phyloP scores from a whole-genome alignment of 148 eudicot species.

The Amaranthus palmeri region DNA sequence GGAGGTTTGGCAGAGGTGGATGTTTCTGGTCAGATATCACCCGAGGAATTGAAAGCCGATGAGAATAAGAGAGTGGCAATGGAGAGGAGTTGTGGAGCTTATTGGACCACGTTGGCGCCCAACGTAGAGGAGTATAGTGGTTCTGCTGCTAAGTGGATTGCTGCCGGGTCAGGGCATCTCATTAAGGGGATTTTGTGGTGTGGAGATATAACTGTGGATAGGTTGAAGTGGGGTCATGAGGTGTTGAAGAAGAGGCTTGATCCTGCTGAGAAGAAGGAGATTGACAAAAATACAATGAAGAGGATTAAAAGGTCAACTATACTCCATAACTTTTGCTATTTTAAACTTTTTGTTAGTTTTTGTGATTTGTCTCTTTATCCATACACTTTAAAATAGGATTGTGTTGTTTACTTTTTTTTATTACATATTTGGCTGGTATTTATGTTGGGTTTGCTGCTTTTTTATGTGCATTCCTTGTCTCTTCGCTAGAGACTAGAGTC shows the following conservation, averaged over 20 bases:
- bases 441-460: slow-evolving; percentile 1
- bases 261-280: slow-evolving; percentile 36
- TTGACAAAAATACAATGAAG: slow-evolving; percentile 63
- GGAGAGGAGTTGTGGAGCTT: slow-evolving; percentile 75
- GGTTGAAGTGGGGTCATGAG: slow-evolving; percentile 84
- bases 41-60: slow-evolving; percentile 45
- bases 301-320: slow-evolving; percentile 56
- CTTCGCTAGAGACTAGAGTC: background rate
- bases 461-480: background rate
- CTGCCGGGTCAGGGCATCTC: slow-evolving; percentile 74
- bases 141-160: slow-evolving; percentile 63
- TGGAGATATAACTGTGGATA: slow-evolving; percentile 87
- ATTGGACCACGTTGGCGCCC: slow-evolving; percentile 95
- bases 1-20: slow-evolving; percentile 38
- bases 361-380: background rate
- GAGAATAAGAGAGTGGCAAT: slow-evolving; percentile 49
- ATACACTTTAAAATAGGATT: background rate
- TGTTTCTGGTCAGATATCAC: slow-evolving; percentile 43
- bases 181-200: slow-evolving; percentile 97
- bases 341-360: background rate
- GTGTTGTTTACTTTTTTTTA: background rate
- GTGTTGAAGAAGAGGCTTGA: slow-evolving; percentile 57
- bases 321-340: background rate
- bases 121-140: slow-evolving; percentile 96
- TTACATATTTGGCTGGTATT: background rate